Evolutionary conservation across 2,329 filamentous ascomycete species (phyloP).

Genomic region (Paracorniculantispora psalliotae): DNA sequence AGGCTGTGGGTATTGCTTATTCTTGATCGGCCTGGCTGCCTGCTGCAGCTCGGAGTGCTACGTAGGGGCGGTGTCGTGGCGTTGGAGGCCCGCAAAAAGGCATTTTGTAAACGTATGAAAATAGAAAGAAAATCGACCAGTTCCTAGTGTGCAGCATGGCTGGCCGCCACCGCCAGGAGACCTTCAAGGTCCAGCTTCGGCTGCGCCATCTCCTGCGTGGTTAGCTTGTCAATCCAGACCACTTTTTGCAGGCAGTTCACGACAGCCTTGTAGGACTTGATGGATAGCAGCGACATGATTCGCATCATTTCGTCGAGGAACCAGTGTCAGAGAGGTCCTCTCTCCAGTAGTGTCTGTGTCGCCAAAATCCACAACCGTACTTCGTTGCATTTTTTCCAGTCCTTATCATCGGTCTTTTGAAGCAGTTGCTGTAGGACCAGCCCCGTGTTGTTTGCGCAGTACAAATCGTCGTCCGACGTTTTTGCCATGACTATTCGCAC

Average conservation of each 20-base stretch:
- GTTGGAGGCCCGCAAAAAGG: neutral
- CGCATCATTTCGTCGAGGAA: slow-evolving; percentile 12
- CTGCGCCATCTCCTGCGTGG: slow-evolving; percentile 14
- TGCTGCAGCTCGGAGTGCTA: neutral
- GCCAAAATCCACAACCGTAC: slow-evolving; percentile 18
- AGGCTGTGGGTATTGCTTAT: neutral
- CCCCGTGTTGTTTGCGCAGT: slow-evolving; percentile 7
- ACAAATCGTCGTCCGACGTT: slow-evolving; percentile 15
- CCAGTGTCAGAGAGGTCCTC: slow-evolving; percentile 7
- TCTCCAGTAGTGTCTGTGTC: slow-evolving; percentile 12
- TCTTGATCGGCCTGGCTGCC: neutral
- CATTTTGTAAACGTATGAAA: too few species aligned
- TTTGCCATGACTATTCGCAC: slow-evolving; percentile 14
- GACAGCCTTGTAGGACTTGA: slow-evolving; percentile 13
- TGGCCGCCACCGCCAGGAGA: neutral
- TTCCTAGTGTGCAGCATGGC: too few species aligned
- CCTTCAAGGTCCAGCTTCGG: slow-evolving; percentile 12
- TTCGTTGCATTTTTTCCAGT: slow-evolving; percentile 11
- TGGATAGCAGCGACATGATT: neutral
- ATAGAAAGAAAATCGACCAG: too few species aligned
- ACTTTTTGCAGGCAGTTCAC: slow-evolving; percentile 12
- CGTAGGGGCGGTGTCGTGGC: neutral
- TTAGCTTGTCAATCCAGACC: slow-evolving; percentile 15
- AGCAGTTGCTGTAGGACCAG: neutral
- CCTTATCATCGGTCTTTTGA: neutral